A percentile compares a stretch with the other conserved stretches of the same genome.
These are phyloP conservation scores for Fusarium agapanthi DNA, from an alignment of 2,329 filamentous ascomycete genomes.

Conservation along the genomic window DNA sequence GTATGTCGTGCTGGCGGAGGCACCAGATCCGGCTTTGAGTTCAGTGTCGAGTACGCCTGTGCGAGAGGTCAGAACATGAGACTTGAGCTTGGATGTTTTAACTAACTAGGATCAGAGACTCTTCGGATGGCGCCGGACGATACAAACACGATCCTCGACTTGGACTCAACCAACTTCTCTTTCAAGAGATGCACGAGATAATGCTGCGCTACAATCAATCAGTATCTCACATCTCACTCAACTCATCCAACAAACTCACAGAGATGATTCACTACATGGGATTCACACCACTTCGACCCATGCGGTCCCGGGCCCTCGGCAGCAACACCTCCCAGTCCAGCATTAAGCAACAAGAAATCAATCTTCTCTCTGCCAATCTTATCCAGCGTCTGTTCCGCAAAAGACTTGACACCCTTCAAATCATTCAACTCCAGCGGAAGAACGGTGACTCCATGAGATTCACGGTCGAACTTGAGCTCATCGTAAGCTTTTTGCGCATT, in stretches of 20 bases:
- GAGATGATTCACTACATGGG: conserved; percentile 61
- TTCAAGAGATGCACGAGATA: conserved; percentile 60
- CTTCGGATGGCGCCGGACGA: conserved; percentile 58
- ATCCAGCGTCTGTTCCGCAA: conserved; percentile 55
- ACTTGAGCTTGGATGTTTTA: accelerated
- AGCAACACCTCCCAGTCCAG: conserved; percentile 51
- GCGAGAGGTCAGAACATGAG: neutral
- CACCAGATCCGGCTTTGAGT: conserved; percentile 52
- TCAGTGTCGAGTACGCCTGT: conserved; percentile 50
- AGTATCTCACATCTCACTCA: neutral
- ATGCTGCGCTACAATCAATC: conserved; percentile 56
- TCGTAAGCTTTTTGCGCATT: conserved; percentile 53
- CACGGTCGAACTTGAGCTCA: conserved; percentile 52
- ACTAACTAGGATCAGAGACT: conserved; percentile 51
- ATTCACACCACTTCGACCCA: conserved; percentile 60
- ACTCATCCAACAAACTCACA: conserved; percentile 46
- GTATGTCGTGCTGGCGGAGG: conserved; percentile 47
- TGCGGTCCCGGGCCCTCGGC: conserved; percentile 48
- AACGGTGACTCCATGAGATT: conserved; percentile 53
- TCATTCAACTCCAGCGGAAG: conserved; percentile 59
- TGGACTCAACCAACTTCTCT: conserved; percentile 57
- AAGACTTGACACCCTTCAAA: conserved; percentile 55
- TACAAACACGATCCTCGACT: conserved; percentile 58
- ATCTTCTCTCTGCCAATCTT: conserved; percentile 53
- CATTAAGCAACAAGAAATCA: conserved; percentile 61